Evolutionary conservation across 805 yeast genomes (phyloP), one percentile per base, ranked within the genome.

Genomic region (Ogataea parapolymorpha): DNA sequence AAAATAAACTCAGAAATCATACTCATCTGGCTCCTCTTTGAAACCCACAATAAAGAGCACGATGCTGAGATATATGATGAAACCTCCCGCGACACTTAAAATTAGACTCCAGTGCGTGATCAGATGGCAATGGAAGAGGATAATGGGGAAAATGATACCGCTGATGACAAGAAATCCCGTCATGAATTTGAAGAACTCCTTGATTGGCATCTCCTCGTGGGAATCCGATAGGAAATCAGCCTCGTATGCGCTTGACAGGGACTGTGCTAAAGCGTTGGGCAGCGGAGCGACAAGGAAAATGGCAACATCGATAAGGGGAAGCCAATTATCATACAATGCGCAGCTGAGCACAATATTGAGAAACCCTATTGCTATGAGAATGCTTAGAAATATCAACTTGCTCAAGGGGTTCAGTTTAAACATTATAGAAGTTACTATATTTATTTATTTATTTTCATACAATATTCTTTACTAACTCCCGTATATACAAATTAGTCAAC

Each of bases 271-370:
- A 5, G 61, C 49, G 39, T 64, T 63, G 14, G 68, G 68, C n/a
- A 64, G 41, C 11, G 68, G 67, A 1, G 68, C 68, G n/a, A 61
- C 15, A 16, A 64, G 47, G 39, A 63, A 64, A 6, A 64, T 50
- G 4, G 46, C 52, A 4, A 64, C 64, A 50, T 85, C 93, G 32
- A 81, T 77, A 50, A 91, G 71, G 33, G 99, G 97, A 52, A 82
- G 79, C 90, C 96, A 93, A 63, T 89, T 90, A 42, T 84, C 80
- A 66, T 75, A 87, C 17, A 93, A 70, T 3, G 91, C 91, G 53
- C 96, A 88, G 39, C 95, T 85, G 28, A 93, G 70, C 22, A 91
- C 83, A 32, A 90, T 93, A 51, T 90, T 73, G 22, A 91, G 75
- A 55, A 91, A 90, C 12, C 99, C 99, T 52, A 88, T 72, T 2